phyloP scores from a whole-genome alignment of 2,329 filamentous ascomycete species.

The Pseudopyricularia cyperi region DNA sequence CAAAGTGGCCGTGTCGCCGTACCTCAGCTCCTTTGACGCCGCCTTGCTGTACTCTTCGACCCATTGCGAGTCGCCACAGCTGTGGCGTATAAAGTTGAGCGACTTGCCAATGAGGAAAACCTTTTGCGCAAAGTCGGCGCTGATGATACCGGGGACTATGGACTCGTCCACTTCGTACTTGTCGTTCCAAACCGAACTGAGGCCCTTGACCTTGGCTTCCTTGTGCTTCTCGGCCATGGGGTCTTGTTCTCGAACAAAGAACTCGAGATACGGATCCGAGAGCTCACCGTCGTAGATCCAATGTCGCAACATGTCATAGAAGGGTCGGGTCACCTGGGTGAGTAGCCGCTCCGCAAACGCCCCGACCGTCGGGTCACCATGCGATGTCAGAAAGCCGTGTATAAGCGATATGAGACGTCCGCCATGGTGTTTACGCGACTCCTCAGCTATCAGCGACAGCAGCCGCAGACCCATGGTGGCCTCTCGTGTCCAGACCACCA shows the following conservation, averaged over 20 bases:
- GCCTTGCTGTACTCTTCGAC: slow-evolving; percentile 91
- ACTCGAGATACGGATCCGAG: slow-evolving; percentile 89
- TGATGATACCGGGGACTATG: slow-evolving; percentile 91
- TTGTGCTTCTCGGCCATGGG: slow-evolving; percentile 29
- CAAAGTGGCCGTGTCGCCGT: slow-evolving; percentile 84
- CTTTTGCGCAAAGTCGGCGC: slow-evolving; percentile 85
- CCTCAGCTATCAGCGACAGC: slow-evolving; percentile 89
- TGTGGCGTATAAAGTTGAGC: slow-evolving; percentile 93
- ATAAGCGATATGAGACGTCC: slow-evolving; percentile 90
- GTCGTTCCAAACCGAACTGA: slow-evolving; percentile 93
- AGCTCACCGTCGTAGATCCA: slow-evolving; percentile 99
- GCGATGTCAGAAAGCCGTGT: slow-evolving; percentile 82
- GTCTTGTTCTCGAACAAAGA: slow-evolving; percentile 82
- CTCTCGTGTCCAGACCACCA: slow-evolving; percentile 93
- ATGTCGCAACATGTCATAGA: slow-evolving; percentile 88
- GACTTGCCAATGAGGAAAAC: slow-evolving; percentile 97
- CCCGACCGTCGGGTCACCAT: slow-evolving; percentile 89
- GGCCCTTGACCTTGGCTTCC: slow-evolving; percentile 43
- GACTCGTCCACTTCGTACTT: slow-evolving; percentile 78
- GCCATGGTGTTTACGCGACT: slow-evolving; percentile 69
- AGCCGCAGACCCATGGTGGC: slow-evolving; percentile 89
- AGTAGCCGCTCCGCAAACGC: slow-evolving; percentile 85
- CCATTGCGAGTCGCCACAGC: slow-evolving; percentile 87
- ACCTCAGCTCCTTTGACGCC: slow-evolving; percentile 80
- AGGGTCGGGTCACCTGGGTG: slow-evolving; percentile 76